These are phyloP conservation scores for Trematosphaeria pertusa DNA, from an alignment of 2,329 filamentous ascomycete genomes.

Conservation along the genomic window DNA sequence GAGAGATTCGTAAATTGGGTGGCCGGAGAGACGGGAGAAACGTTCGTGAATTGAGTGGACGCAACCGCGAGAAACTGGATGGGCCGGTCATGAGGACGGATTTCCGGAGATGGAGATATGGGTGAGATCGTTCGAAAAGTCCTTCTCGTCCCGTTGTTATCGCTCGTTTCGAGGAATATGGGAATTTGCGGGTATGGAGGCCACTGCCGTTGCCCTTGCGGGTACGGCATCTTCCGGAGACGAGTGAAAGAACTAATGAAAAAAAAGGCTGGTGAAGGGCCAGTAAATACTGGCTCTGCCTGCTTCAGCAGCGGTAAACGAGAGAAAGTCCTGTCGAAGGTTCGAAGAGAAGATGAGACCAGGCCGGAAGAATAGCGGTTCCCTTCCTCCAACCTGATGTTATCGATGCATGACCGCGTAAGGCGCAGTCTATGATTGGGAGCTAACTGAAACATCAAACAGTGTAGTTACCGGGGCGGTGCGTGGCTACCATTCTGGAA, in stretches of 20 bases:
- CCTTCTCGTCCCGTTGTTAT: conserved; percentile 17
- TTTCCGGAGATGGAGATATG: conserved; percentile 28
- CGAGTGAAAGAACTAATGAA: conserved; percentile 1
- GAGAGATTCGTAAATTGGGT: conserved; percentile 18
- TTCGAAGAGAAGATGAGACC: conserved; percentile 4
- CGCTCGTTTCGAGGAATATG: conserved; percentile 30
- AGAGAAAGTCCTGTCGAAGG: conserved; percentile 6
- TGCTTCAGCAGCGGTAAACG: conserved; percentile 4
- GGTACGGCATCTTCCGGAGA: conserved; percentile 11
- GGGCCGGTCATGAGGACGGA: not conserved
- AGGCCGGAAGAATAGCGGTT: conserved; percentile 14
- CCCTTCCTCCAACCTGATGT: conserved; percentile 21
- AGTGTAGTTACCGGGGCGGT: conserved; percentile 27
- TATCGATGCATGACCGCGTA: conserved; percentile 22
- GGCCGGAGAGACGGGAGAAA: conserved; percentile 5
- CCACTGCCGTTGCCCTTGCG: conserved; percentile 22
- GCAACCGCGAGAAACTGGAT: conserved; percentile 6
- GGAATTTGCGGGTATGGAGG: conserved; percentile 31
- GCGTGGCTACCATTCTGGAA: conserved; percentile 29
- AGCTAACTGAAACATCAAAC: conserved; percentile 30
- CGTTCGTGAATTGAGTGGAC: conserved; percentile 7
- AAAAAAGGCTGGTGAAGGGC: conserved; percentile 24
- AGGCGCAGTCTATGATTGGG: conserved; percentile 20
- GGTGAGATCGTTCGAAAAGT: conserved; percentile 31
- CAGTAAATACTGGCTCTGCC: conserved; percentile 13